Evolutionary conservation across 129 eudicot genomes (phyloP).

Genomic region (Daucus carota): DH1_v3.0 NC_030387.2:1280001-1280500

Average conservation of each 20-base stretch:
- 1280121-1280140: conserved; percentile 30
- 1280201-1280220: conserved; percentile 33
- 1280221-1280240: not conserved
- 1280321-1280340: not conserved
- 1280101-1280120: not conserved
- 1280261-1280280: not conserved
- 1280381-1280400: not conserved
- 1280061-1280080: too few relatives aligned
- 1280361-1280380: not conserved
- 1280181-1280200: conserved; percentile 23
- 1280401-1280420: too few relatives aligned
- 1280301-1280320: not conserved
- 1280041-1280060: too few relatives aligned
- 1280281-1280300: not conserved
- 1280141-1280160: conserved; percentile 58
- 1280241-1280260: not conserved
- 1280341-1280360: too few relatives aligned
- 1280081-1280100: not conserved
- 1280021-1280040: too few relatives aligned
- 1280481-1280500: too few relatives aligned
- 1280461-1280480: too few relatives aligned
- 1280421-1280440: too few relatives aligned
- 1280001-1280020: too few relatives aligned
- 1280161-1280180: conserved; percentile 57
- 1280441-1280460: too few relatives aligned